phyloP scores from a whole-genome alignment of 1,139 yeast species.

The Arxiozyma bovina region DNA sequence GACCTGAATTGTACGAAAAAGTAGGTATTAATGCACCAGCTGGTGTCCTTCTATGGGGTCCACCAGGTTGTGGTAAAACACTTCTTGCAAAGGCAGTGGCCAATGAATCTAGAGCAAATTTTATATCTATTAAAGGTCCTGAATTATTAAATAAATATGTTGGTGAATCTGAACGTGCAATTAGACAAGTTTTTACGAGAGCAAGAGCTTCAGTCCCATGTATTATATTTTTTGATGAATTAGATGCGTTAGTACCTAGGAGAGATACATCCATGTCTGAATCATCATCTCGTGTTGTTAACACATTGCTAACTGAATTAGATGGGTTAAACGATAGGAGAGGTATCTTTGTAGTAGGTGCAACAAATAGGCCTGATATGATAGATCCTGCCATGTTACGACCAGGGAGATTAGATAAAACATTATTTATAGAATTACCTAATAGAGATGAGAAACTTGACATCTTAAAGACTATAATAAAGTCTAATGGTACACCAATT shows the following conservation, averaged over 20 bases:
- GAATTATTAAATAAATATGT: constrained; percentile 89
- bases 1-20: constrained; percentile 80
- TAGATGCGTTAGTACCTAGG: constrained; percentile 92
- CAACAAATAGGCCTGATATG: constrained; percentile 96
- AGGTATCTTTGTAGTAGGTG: constrained; percentile 92
- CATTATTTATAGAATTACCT: constrained; percentile 85
- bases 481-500: constrained; percentile 67
- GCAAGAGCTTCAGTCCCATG: constrained; percentile 95
- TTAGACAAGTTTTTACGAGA: constrained; percentile 85
- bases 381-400: constrained; percentile 97
- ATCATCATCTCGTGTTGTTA: constrained; percentile 88
- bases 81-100: constrained; percentile 95
- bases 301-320: constrained; percentile 83
- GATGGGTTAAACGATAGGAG: constrained; percentile 90
- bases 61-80: constrained; percentile 98
- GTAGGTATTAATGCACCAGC: constrained; percentile 97
- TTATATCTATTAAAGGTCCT: constrained; percentile 92
- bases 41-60: constrained; percentile 97
- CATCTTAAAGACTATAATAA: constrained; percentile 68
- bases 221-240: constrained; percentile 89
- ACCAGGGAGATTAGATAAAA: constrained; percentile 93
- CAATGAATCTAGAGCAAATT: constrained; percentile 90
- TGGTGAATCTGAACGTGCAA: constrained; percentile 93
- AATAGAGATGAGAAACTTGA: constrained; percentile 67
- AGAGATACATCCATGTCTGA: constrained; percentile 84